Evolutionary conservation across 2,329 filamentous ascomycete genomes (phyloP).

Genomic region (Xylaria sp.): DNA sequence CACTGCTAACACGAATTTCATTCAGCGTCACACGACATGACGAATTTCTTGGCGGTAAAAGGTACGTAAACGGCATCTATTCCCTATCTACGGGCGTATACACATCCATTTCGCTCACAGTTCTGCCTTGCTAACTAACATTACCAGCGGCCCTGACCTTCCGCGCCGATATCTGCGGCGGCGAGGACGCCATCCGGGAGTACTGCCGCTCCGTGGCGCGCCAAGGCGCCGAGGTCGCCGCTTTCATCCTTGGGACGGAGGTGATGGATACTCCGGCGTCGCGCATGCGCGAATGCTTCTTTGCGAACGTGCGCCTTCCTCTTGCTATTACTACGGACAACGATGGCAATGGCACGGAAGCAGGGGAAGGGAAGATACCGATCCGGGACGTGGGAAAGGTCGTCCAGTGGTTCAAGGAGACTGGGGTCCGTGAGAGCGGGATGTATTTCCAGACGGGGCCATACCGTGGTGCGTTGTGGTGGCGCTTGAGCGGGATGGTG

Average conservation of each 20-base stretch:
- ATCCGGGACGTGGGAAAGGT: slow-evolving; percentile 52
- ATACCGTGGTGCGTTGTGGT: slow-evolving; percentile 68
- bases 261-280: slow-evolving; percentile 62
- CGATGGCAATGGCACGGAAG: not conserved
- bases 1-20: slow-evolving; percentile 8
- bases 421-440: slow-evolving; percentile 55
- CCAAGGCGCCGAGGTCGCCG: slow-evolving; percentile 61
- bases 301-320: slow-evolving; percentile 70
- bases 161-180: slow-evolving; percentile 65
- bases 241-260: slow-evolving; percentile 65
- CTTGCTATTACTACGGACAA: slow-evolving; percentile 35
- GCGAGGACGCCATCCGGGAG: slow-evolving; percentile 65
- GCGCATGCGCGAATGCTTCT: slow-evolving; percentile 58
- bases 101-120: too few relatives aligned
- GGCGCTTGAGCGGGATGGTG: slow-evolving; percentile 71
- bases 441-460: slow-evolving; percentile 68
- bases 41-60: slow-evolving; percentile 67
- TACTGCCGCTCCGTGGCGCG: slow-evolving; percentile 65
- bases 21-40: slow-evolving; percentile 67
- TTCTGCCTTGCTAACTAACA: slow-evolving; percentile 25
- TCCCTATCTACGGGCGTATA: not conserved
- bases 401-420: slow-evolving; percentile 58
- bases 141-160: slow-evolving; percentile 65
- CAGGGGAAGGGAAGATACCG: slow-evolving; percentile 42
- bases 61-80: slow-evolving; percentile 34